A percentile compares a stretch with the other conserved stretches of the same genome.
These are phyloP conservation scores for Leptodermis oblonga DNA, from an alignment of 257 asterid genomes.

Conservation along the genomic window DNA sequence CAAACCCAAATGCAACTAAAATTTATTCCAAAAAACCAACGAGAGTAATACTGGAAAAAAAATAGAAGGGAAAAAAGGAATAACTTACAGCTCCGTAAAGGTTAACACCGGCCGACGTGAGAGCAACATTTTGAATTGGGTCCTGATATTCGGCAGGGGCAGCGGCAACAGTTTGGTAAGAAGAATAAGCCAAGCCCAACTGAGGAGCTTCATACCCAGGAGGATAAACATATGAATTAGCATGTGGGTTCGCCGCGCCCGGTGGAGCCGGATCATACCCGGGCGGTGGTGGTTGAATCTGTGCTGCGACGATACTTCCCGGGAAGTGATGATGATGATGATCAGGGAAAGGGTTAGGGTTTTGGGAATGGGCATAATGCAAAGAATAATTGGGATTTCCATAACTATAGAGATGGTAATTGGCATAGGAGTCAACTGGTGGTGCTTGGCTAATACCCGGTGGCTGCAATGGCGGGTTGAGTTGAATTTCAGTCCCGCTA, in stretches of 20 bases:
- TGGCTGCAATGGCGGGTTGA: not conserved
- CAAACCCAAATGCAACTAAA: not conserved
- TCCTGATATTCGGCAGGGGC: slow-evolving; percentile 13
- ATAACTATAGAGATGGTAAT: not conserved
- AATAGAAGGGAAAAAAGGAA: not conserved
- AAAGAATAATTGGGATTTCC: not conserved
- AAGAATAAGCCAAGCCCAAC: not conserved
- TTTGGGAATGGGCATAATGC: slow-evolving; percentile 15
- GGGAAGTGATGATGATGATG: not conserved
- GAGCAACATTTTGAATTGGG: slow-evolving; percentile 12
- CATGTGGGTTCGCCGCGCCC: not conserved
- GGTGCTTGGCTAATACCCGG: not conserved
- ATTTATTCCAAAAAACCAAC: too few species aligned
- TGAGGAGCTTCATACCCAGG: slow-evolving; percentile 10
- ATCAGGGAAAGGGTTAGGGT: slow-evolving; percentile 21
- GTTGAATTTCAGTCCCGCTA: slow-evolving; percentile 3
- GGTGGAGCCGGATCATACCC: slow-evolving; percentile 5
- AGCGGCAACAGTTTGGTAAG: slow-evolving; percentile 1
- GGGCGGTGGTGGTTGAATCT: slow-evolving; percentile 13
- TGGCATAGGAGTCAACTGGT: not conserved
- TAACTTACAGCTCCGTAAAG: slow-evolving; percentile 3
- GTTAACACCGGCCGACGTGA: not conserved
- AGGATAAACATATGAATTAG: not conserved
- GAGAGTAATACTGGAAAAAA: not conserved
- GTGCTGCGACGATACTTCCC: not conserved